phyloP scores from a whole-genome alignment of 1,139 yeast genomes.

The Candida sanyaensis region DNA sequence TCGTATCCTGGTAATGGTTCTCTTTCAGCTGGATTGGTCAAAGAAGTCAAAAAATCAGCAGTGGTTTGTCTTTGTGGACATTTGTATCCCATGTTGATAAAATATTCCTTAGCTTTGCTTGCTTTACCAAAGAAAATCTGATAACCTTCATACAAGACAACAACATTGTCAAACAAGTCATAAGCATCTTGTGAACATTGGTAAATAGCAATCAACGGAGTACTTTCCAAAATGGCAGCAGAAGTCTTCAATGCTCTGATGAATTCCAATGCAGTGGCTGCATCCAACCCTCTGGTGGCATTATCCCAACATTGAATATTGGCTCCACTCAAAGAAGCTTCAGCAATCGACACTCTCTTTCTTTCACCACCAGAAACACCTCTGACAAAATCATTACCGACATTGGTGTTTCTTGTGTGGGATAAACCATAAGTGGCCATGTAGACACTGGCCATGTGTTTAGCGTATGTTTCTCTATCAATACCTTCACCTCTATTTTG shows the following conservation, averaged over 20 bases:
- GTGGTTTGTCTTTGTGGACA: conserved; percentile 79
- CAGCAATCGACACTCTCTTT: conserved; percentile 46
- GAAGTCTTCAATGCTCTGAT: conserved; percentile 64
- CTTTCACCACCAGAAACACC: conserved; percentile 48
- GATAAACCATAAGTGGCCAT: conserved; percentile 43
- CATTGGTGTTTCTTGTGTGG: conserved; percentile 33
- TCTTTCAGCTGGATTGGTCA: conserved; percentile 76
- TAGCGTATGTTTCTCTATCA: conserved; percentile 38
- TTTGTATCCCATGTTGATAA: conserved; percentile 71
- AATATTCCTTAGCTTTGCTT: conserved; percentile 40
- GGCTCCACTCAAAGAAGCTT: conserved; percentile 37
- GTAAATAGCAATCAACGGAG: conserved; percentile 75
- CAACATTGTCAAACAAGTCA: conserved; percentile 66
- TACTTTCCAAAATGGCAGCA: conserved; percentile 56
- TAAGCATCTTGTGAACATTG: conserved; percentile 61
- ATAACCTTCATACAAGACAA: conserved; percentile 72
- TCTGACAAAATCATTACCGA: conserved; percentile 36
- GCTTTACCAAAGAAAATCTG: conserved; percentile 75
- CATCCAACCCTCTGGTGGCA: conserved; percentile 61
- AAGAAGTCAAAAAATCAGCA: conserved; percentile 77
- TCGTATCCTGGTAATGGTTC: conserved; percentile 50
- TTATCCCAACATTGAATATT: conserved; percentile 59
- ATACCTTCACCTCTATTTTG: conserved; percentile 35
- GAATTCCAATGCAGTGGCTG: conserved; percentile 69
- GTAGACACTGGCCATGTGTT: conserved; percentile 41